phyloP scores from a whole-genome alignment of 2,329 filamentous ascomycete species.

The Aspergillus costaricaensis region DNA sequence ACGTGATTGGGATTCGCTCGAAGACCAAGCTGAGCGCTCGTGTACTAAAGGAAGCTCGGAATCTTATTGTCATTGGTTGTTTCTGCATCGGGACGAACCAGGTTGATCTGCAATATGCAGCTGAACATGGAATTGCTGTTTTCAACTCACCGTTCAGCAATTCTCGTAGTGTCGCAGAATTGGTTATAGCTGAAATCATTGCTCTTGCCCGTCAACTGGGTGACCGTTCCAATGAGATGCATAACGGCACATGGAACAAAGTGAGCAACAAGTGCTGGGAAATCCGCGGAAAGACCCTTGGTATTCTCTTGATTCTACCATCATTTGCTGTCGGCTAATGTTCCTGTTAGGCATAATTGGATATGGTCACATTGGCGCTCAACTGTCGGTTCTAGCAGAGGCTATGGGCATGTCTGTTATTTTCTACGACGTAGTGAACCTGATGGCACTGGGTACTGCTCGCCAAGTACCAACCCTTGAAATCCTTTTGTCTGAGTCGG shows the following conservation, averaged over 20 bases:
- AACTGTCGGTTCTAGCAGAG: slow-evolving; percentile 92
- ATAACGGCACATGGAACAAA: slow-evolving; percentile 96
- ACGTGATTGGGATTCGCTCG: slow-evolving; percentile 96
- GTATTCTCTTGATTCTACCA: slow-evolving; percentile 44
- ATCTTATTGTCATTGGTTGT: slow-evolving; percentile 92
- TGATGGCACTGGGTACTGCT: slow-evolving; percentile 91
- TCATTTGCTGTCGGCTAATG: slow-evolving; percentile 17
- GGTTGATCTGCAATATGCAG: slow-evolving; percentile 48
- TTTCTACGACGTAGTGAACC: slow-evolving; percentile 91
- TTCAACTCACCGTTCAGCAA: slow-evolving; percentile 99
- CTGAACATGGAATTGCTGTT: slow-evolving; percentile 74
- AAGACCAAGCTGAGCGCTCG: slow-evolving; percentile 92
- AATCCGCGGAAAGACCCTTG: slow-evolving; percentile 93
- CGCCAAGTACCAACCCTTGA: slow-evolving; percentile 78
- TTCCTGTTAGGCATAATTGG: slow-evolving; percentile 74
- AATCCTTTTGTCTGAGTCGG: slow-evolving; percentile 72
- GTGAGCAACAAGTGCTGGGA: slow-evolving; percentile 97
- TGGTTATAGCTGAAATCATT: slow-evolving; percentile 94
- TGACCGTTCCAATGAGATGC: slow-evolving; percentile 92
- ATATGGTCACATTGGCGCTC: slow-evolving; percentile 95
- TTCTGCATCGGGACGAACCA: slow-evolving; percentile 94
- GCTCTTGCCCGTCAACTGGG: slow-evolving; percentile 85
- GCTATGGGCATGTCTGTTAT: slow-evolving; percentile 98
- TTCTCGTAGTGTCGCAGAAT: slow-evolving; percentile 92
- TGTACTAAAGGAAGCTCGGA: slow-evolving; percentile 85